Percentiles rank a stretch among this genome's conserved stretches.
These are phyloP conservation scores for Elsinoe ampelina DNA, from an alignment of 2,329 filamentous ascomycete species.

Conservation along the genomic window DNA sequence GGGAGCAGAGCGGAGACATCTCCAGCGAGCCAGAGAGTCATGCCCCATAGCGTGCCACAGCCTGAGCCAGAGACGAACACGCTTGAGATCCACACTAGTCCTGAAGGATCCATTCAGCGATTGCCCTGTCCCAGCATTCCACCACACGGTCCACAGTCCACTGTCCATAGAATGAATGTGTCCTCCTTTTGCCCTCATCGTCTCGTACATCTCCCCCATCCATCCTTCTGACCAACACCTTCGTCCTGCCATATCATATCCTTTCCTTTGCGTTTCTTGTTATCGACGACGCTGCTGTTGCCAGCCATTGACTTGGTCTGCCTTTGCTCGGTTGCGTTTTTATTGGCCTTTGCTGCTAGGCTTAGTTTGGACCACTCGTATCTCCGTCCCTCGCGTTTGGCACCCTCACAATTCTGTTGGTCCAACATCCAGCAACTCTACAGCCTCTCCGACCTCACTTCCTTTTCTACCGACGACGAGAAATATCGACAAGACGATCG, in stretches of 20 bases:
- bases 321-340: slow-evolving; percentile 6
- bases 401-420: slow-evolving; percentile 7
- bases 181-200: slow-evolving; percentile 1
- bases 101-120: slow-evolving; percentile 9
- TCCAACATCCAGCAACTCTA: not conserved
- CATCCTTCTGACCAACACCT: not conserved
- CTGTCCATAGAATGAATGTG: not conserved
- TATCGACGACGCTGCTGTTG: not conserved
- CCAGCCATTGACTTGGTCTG: slow-evolving; percentile 14
- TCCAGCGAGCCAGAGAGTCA: slow-evolving; percentile 5
- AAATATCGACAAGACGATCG: not conserved
- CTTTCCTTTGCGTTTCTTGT: slow-evolving; percentile 7
- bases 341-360: slow-evolving; percentile 2
- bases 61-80: slow-evolving; percentile 12
- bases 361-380: slow-evolving; percentile 10
- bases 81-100: slow-evolving; percentile 11
- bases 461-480: not conserved
- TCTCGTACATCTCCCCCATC: not conserved
- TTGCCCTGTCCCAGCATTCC: slow-evolving; percentile 10
- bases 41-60: slow-evolving; percentile 5
- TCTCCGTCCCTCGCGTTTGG: slow-evolving; percentile 7
- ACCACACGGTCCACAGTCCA: not conserved
- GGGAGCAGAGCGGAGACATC: not conserved
- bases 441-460: not conserved
- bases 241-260: slow-evolving; percentile 4